A percentile compares a stretch with the other conserved stretches of the same genome.
Conservation (phyloP, 2,329 filamentous ascomycete genomes). For the Hypoxylon sp. region DNA sequence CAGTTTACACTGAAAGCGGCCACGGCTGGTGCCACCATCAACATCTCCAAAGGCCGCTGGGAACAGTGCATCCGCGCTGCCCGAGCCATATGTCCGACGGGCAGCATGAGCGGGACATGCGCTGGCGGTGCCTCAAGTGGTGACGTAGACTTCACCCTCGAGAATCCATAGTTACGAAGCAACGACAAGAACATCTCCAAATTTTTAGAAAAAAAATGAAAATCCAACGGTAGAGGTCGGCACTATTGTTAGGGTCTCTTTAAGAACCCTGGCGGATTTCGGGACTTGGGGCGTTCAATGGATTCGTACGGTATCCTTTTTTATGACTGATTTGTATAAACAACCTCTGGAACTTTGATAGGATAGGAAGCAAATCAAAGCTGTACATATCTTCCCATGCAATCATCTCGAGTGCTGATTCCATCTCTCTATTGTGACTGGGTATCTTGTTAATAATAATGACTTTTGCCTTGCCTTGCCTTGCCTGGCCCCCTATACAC, state of each 20-base stretch:
- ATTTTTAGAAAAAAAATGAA: conserved; percentile 8
- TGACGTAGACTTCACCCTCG: conserved; percentile 61
- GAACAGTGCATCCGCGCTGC: conserved; percentile 69
- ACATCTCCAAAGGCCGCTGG: conserved; percentile 67
- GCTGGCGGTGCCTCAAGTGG: conserved; percentile 63
- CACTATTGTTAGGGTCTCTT: conserved; percentile 29
- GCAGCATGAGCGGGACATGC: conserved; percentile 64
- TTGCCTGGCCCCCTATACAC: background rate
- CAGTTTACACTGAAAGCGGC: conserved; percentile 63
- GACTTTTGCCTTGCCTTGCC: conserved; percentile 4
- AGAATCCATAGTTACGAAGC: conserved; percentile 45
- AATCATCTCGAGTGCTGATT: conserved; percentile 1
- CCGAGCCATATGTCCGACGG: conserved; percentile 64
- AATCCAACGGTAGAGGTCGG: conserved; percentile 8
- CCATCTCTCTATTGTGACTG: conserved; percentile 23
- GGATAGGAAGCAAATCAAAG: conserved; percentile 18
- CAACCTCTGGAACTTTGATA: conserved; percentile 17
- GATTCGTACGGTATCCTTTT: conserved; percentile 9
- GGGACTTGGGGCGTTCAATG: conserved; percentile 30
- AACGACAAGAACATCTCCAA: background rate
- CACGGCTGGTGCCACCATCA: conserved; percentile 63
- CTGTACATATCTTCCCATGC: conserved; percentile 30
- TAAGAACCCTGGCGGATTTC: conserved; percentile 26
- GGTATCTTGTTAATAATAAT: conserved; percentile 34
- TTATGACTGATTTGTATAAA: conserved; percentile 26